phyloP scores from a whole-genome alignment of 805 yeast species.

The Nakazawaea ernobii region DNA sequence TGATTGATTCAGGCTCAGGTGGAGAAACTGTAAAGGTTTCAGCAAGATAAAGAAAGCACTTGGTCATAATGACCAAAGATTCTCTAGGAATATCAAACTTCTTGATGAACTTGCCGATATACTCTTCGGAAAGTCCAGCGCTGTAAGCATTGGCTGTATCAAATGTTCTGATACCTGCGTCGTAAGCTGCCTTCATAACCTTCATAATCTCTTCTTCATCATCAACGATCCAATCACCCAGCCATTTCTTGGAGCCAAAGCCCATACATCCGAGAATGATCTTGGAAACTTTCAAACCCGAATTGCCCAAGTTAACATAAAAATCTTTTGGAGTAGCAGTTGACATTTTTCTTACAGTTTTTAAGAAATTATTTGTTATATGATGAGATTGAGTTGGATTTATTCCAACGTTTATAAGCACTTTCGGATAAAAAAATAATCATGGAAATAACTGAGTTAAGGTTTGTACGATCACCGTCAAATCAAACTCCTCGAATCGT shows the following conservation, averaged over 20 bases:
- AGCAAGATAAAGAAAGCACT: conserved; percentile 17
- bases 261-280: conserved; percentile 33
- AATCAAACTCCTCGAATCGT: no score
- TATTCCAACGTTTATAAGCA: no score
- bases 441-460: no score
- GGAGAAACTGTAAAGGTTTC: conserved; percentile 2
- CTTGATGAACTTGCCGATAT: conserved; percentile 22
- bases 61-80: conserved; percentile 23
- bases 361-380: no score
- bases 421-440: no score
- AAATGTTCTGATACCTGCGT: conserved; percentile 36
- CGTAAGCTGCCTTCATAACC: conserved; percentile 39
- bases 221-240: conserved; percentile 36
- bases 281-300: conserved; percentile 18
- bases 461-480: no score
- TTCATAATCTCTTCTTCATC: conserved; percentile 39
- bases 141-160: conserved; percentile 35
- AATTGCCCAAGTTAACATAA: conserved; percentile 20
- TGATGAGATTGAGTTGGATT: no score
- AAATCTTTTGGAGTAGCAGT: background rate
- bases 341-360: background rate
- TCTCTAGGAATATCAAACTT: conserved; percentile 23
- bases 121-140: conserved; percentile 21
- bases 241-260: conserved; percentile 27
- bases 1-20: conserved; percentile 16